phyloP scores from a whole-genome alignment of 768 basidiomycete genomes.

The Kwoniella newhampshirensis region DNA sequence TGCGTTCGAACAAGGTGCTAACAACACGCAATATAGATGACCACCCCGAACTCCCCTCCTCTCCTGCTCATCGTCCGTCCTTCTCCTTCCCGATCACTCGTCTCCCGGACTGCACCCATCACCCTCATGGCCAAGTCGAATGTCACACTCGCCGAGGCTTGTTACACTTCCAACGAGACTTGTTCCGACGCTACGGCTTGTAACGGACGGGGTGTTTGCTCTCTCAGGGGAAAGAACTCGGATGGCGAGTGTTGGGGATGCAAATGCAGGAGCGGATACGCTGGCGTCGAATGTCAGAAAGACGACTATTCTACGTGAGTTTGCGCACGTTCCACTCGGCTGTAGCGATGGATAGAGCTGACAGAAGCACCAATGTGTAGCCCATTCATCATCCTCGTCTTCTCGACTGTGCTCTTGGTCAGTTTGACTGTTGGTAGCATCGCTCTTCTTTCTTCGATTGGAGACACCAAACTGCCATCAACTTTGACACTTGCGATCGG shows the following conservation, averaged over 20 bases:
- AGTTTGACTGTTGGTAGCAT: constrained; percentile 33
- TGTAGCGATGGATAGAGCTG: no score
- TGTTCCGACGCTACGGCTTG: constrained; percentile 42
- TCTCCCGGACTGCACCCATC: constrained; percentile 8
- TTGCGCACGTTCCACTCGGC: not conserved
- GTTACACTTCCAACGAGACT: constrained; percentile 43
- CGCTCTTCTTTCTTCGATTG: constrained; percentile 35
- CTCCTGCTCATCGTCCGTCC: constrained; percentile 50
- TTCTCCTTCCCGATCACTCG: constrained; percentile 13
- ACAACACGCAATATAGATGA: constrained; percentile 39
- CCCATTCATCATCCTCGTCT: constrained; percentile 46
- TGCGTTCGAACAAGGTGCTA: not conserved
- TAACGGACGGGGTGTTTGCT: constrained; percentile 43
- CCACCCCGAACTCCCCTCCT: constrained; percentile 42
- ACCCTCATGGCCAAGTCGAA: constrained; percentile 9
- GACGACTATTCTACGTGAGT: constrained; percentile 50
- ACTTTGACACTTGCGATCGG: constrained; percentile 44
- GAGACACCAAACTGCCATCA: constrained; percentile 46
- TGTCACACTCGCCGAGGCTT: constrained; percentile 22
- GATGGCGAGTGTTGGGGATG: constrained; percentile 51
- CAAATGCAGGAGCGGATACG: constrained; percentile 42
- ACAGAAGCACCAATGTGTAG: no score
- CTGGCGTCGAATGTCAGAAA: constrained; percentile 49
- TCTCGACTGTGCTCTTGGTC: constrained; percentile 35
- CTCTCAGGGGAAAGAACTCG: constrained; percentile 26